Evolutionary conservation across 129 eudicot species (phyloP).

Genomic region (Saussurea involucrata): DNA sequence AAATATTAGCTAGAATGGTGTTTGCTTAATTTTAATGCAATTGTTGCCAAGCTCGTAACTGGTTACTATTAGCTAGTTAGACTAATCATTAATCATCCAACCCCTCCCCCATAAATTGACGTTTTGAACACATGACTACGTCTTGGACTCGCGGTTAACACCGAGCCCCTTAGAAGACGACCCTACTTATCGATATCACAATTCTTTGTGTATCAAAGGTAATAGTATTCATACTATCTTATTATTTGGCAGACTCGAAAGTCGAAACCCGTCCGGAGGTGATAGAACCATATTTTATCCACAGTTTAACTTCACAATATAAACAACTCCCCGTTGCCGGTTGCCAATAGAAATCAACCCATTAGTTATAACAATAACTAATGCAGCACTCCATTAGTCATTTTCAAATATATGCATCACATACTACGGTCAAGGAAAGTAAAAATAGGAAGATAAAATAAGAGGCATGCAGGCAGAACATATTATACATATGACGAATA

Average conservation of each 20-base stretch:
- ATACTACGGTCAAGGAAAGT: not conserved
- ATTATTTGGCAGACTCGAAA: not conserved
- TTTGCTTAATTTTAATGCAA: not conserved
- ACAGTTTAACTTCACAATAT: not conserved
- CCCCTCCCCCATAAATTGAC: not conserved
- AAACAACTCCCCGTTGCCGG: not conserved
- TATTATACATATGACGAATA: conserved; percentile 3
- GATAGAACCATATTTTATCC: not conserved
- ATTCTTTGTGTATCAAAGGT: not conserved
- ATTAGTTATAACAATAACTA: not conserved
- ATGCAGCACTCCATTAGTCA: not conserved
- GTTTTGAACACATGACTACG: not conserved
- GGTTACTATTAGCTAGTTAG: not conserved
- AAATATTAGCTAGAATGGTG: not conserved
- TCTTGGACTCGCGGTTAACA: not conserved
- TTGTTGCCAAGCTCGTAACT: not conserved
- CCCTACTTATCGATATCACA: not conserved
- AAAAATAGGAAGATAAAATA: not conserved
- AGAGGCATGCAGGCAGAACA: conserved; percentile 2
- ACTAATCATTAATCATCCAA: not conserved
- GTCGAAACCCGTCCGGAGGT: not conserved
- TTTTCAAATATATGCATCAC: not conserved
- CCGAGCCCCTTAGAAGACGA: not conserved
- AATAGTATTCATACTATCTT: not conserved
- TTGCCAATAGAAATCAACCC: not conserved